Conservation (phyloP, 371 early-diverging fungal genomes). For the Mucor piriformis region DNA sequence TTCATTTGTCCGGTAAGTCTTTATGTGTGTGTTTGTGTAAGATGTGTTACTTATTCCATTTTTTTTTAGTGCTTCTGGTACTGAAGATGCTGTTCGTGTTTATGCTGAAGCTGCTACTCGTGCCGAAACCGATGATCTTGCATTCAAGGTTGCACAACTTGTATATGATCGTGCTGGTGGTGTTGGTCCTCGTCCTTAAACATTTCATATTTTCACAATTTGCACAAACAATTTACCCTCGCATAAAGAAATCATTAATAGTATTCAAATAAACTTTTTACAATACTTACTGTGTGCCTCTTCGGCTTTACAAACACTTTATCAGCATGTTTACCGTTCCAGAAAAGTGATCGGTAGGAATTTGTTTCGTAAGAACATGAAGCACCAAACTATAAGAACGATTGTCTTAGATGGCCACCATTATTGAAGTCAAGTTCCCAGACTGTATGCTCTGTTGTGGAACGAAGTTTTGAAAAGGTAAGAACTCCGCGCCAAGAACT, state of each 20-base stretch:
- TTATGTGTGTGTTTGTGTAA: background rate
- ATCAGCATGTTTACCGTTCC: no score
- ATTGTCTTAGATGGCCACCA: no score
- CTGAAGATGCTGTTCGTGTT: constrained; percentile 99
- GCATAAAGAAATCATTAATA: background rate
- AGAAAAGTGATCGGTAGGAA: no score
- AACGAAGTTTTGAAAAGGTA: no score
- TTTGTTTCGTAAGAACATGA: no score
- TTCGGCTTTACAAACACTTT: no score
- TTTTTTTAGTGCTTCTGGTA: constrained; percentile 91
- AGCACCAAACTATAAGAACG: no score
- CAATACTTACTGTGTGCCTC: no score
- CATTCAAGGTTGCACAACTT: constrained; percentile 77
- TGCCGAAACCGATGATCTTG: constrained; percentile 80
- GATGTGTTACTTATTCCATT: background rate
- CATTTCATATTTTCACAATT: background rate
- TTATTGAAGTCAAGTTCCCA: no score
- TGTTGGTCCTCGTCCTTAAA: constrained; percentile 80
- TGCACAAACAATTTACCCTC: background rate
- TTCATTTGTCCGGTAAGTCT: constrained; percentile 86
- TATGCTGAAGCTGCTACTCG: constrained; percentile 97
- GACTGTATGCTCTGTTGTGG: no score
- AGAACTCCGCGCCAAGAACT: no score
- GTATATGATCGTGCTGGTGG: constrained; percentile 94
- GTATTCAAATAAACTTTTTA: no score